A percentile compares a stretch with the other conserved stretches of the same genome.
phyloP scores from a whole-genome alignment of 1,284 basidiomycete species.

The Sporisorium exsertum region DNA sequence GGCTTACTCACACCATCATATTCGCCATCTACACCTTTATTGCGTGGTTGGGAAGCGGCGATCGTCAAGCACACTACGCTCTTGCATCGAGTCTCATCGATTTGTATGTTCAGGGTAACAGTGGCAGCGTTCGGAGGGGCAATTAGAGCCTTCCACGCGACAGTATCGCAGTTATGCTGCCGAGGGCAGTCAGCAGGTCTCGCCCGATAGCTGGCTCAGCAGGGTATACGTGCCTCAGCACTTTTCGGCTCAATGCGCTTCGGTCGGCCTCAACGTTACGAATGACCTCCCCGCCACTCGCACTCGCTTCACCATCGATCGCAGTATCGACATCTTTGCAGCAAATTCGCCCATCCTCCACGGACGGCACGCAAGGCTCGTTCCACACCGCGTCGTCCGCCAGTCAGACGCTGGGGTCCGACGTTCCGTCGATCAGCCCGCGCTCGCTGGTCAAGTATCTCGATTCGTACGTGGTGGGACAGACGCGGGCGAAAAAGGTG shows the following conservation, averaged over 20 bases:
- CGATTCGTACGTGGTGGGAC: constrained; percentile 90
- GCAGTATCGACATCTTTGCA: background rate
- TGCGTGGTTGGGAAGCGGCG: too few species aligned
- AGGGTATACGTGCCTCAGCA: background rate
- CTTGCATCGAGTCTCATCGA: too few species aligned
- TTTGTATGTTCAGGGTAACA: background rate
- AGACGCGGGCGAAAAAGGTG: constrained; percentile 90
- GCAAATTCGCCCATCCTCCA: constrained; percentile 5
- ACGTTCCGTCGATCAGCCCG: constrained; percentile 33
- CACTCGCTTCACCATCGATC: background rate
- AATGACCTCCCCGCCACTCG: background rate
- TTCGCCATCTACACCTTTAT: too few species aligned
- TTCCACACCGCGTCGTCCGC: constrained; percentile 20
- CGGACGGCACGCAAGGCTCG: constrained; percentile 8
- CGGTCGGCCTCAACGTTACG: background rate
- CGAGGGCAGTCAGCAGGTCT: background rate
- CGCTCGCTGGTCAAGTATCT: constrained; percentile 84
- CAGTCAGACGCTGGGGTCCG: constrained; percentile 8
- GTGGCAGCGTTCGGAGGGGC: too few species aligned
- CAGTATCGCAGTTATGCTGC: constrained; percentile 7
- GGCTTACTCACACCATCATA: background rate
- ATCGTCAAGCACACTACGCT: too few species aligned
- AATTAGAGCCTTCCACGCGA: background rate
- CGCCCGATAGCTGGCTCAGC: background rate
- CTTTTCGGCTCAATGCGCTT: background rate